These are phyloP conservation scores for Adenanthera pavonina DNA, from an alignment of 306 rosid genomes.

Conservation along the genomic window DNA sequence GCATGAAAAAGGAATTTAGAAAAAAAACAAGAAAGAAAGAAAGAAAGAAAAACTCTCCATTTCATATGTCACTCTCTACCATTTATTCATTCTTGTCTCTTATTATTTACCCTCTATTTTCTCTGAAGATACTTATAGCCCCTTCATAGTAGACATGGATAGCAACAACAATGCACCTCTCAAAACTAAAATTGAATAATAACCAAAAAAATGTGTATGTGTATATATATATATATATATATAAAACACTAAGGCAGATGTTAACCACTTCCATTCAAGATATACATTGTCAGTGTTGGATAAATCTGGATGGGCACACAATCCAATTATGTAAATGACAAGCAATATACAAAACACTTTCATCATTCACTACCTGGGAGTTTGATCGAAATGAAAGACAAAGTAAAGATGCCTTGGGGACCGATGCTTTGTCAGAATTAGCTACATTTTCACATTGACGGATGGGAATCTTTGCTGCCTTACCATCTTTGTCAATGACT, in stretches of 20 bases:
- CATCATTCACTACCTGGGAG: constrained; percentile 62
- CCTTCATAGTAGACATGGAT: constrained; percentile 11
- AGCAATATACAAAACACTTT: constrained; percentile 28
- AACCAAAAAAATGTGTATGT: not conserved
- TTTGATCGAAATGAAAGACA: constrained; percentile 87
- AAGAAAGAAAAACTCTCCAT: not conserved
- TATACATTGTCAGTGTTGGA: not conserved
- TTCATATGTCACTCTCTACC: constrained; percentile 29
- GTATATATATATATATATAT: not conserved
- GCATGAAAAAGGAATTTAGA: not conserved
- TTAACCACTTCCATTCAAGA: constrained; percentile 10
- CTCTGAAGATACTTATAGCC: constrained; percentile 1
- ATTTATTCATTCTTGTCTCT: not conserved
- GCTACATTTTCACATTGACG: constrained; percentile 43
- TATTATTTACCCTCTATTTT: not conserved
- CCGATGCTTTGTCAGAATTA: constrained; percentile 42
- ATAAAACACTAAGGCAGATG: not conserved
- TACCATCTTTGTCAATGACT: constrained; percentile 63
- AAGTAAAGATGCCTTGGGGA: constrained; percentile 70
- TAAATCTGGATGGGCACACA: constrained; percentile 26
- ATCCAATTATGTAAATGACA: not conserved
- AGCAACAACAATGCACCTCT: constrained; percentile 2
- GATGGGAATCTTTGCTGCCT: constrained; percentile 71
- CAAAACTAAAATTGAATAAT: not conserved
- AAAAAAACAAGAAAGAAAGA: not conserved